Conservation (phyloP, 306 rosid genomes). For the Argentina anserina region DNA sequence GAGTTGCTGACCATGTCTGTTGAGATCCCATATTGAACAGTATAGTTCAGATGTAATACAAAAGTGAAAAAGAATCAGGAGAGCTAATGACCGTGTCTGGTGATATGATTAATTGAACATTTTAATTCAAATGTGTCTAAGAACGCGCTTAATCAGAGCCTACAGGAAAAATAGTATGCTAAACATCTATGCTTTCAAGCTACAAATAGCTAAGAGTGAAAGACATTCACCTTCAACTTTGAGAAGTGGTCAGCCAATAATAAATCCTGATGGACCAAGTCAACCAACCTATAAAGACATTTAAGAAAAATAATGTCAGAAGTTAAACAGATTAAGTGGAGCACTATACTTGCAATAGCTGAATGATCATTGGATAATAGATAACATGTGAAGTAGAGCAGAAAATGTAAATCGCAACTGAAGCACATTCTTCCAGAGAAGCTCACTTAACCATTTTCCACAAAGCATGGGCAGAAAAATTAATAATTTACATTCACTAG, state of each 20-base stretch:
- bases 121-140: not conserved
- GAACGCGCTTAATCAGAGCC: not conserved
- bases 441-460: not conserved
- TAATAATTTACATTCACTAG: not conserved
- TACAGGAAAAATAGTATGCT: not conserved
- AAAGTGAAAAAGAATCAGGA: not conserved
- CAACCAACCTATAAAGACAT: slow-evolving; percentile 62
- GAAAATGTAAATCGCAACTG: not conserved
- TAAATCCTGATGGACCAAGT: slow-evolving; percentile 82
- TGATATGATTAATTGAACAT: not conserved
- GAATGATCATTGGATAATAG: slow-evolving; percentile 8
- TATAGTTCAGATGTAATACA: not conserved
- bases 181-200: slow-evolving; percentile 7
- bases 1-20: not conserved
- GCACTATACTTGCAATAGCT: slow-evolving; percentile 11
- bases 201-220: slow-evolving; percentile 17
- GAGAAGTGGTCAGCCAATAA: slow-evolving; percentile 83
- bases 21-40: not conserved
- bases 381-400: slow-evolving; percentile 1
- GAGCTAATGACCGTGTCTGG: not conserved
- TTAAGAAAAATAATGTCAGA: slow-evolving; percentile 20
- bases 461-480: not conserved
- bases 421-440: not conserved
- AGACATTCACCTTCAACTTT: slow-evolving; percentile 64
- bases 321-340: slow-evolving; percentile 12